Evolutionary conservation across 371 early-diverging fungal species (phyloP).

Genomic region (Basidiobolus meristosporus): DNA sequence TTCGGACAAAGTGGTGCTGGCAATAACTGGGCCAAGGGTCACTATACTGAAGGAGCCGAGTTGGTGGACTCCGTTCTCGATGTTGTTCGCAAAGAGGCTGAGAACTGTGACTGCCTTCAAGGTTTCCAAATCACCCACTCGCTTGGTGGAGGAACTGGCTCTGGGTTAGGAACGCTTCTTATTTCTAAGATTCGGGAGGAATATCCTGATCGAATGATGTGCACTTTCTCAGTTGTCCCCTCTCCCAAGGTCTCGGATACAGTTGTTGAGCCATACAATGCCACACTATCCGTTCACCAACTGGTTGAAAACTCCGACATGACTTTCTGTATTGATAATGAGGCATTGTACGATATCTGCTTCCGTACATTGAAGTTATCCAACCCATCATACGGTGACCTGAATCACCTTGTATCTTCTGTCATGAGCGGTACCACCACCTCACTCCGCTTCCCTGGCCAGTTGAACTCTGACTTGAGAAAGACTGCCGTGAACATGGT

Average conservation of each 20-base stretch:
- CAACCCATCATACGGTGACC: conserved; percentile 72
- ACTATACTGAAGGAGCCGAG: conserved; percentile 96
- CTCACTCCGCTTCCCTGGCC: conserved; percentile 97
- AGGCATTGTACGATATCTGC: conserved; percentile 92
- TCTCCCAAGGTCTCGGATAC: conserved; percentile 48
- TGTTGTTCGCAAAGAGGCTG: conserved; percentile 82
- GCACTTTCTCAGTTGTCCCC: conserved; percentile 87
- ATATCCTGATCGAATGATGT: conserved; percentile 93
- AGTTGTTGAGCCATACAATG: conserved; percentile 91
- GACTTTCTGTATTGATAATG: conserved; percentile 90
- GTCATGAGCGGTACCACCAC: conserved; percentile 97
- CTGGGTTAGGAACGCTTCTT: conserved; percentile 84
- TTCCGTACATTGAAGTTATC: conserved; percentile 79
- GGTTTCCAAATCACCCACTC: conserved; percentile 94
- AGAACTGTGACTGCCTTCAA: conserved; percentile 80
- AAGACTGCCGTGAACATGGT: conserved; percentile 96
- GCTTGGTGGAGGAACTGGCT: conserved; percentile 90
- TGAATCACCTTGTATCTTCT: conserved; percentile 79
- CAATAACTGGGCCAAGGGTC: conserved; percentile 96
- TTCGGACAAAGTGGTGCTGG: conserved; percentile 86
- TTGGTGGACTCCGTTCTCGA: conserved; percentile 82
- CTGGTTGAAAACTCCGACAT: conserved; percentile 94
- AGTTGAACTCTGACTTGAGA: conserved; percentile 94
- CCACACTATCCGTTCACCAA: conserved; percentile 91
- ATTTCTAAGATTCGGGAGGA: conserved; percentile 90